phyloP scores from a whole-genome alignment of 2,329 filamentous ascomycete species.

The Tympanopsis confertula region DNA sequence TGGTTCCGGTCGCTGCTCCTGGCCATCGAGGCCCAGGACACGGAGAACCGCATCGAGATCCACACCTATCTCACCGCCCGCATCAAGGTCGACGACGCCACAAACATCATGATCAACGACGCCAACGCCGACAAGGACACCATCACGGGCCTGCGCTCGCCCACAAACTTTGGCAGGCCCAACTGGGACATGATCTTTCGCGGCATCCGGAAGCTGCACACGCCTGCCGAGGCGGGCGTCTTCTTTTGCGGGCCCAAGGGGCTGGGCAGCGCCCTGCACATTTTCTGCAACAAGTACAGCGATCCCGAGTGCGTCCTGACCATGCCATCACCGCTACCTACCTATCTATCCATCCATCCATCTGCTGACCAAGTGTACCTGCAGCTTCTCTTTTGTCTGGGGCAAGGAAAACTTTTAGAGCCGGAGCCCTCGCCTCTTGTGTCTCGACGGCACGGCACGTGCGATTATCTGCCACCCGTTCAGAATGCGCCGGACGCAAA shows the following conservation, averaged over 20 bases:
- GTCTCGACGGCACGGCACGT: no score
- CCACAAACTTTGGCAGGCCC: constrained; percentile 75
- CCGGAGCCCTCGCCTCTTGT: no score
- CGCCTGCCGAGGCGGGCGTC: constrained; percentile 61
- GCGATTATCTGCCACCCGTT: neutral
- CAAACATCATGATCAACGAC: constrained; percentile 88
- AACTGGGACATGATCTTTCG: constrained; percentile 90
- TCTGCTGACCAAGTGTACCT: neutral
- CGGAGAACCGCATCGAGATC: constrained; percentile 76
- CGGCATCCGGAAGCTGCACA: constrained; percentile 68
- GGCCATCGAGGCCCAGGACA: constrained; percentile 77
- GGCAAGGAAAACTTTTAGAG: constrained; percentile 58
- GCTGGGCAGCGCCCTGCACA: constrained; percentile 63
- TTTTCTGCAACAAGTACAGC: constrained; percentile 81
- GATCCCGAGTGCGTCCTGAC: constrained; percentile 58
- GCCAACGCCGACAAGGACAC: constrained; percentile 74
- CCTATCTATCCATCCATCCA: constrained; percentile 5
- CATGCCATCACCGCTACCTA: neutral
- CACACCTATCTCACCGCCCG: constrained; percentile 80
- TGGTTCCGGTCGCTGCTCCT: constrained; percentile 78
- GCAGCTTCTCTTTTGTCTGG: constrained; percentile 54
- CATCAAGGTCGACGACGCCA: constrained; percentile 76
- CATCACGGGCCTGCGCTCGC: constrained; percentile 70
- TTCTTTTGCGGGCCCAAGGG: constrained; percentile 82
- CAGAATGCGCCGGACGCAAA: neutral